A percentile compares a stretch with the other conserved stretches of the same genome.
These are phyloP conservation scores for Cudoniella acicularis DNA, from an alignment of 495 filamentous ascomycete genomes.

Conservation along the genomic window DNA sequence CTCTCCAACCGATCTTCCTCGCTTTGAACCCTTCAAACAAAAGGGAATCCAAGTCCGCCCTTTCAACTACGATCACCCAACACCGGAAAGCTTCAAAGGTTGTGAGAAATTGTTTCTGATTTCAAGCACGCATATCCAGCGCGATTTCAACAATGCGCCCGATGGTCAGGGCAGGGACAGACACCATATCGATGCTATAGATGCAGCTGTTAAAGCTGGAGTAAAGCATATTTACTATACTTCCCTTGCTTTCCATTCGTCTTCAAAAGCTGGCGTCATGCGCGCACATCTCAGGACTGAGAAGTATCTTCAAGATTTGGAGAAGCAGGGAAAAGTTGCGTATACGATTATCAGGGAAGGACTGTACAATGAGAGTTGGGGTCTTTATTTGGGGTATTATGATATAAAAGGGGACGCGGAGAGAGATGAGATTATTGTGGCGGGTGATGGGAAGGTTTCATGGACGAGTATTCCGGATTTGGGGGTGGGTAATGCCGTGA, in stretches of 20 bases:
- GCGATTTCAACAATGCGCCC: slow-evolving; percentile 30
- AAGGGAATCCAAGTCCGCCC: slow-evolving; percentile 33
- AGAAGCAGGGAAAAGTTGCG: slow-evolving; percentile 26
- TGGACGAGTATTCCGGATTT: slow-evolving; percentile 45
- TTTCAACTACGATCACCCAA: slow-evolving; percentile 38
- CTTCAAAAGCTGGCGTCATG: slow-evolving; percentile 56
- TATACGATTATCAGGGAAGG: slow-evolving; percentile 59
- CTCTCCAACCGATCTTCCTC: slow-evolving; percentile 23
- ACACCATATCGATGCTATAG: slow-evolving; percentile 50
- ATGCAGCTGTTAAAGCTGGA: slow-evolving; percentile 52
- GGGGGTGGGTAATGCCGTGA: slow-evolving; percentile 30
- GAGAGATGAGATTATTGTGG: slow-evolving; percentile 29
- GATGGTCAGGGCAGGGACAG: slow-evolving; percentile 34
- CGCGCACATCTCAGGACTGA: slow-evolving; percentile 64
- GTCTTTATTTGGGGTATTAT: slow-evolving; percentile 65
- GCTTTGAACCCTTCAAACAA: slow-evolving; percentile 21
- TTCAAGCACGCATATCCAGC: slow-evolving; percentile 33
- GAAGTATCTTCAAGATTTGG: slow-evolving; percentile 42
- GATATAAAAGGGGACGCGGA: slow-evolving; percentile 28
- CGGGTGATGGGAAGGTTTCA: slow-evolving; percentile 37
- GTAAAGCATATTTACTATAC: slow-evolving; percentile 66
- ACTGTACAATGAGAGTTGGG: slow-evolving; percentile 64
- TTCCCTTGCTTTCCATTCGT: slow-evolving; percentile 54
- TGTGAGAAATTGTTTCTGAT: slow-evolving; percentile 47
- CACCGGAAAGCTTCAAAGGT: slow-evolving; percentile 34